Conservation (phyloP, 192 early-diverging fungal species). For the Dissophora ornata region DNA sequence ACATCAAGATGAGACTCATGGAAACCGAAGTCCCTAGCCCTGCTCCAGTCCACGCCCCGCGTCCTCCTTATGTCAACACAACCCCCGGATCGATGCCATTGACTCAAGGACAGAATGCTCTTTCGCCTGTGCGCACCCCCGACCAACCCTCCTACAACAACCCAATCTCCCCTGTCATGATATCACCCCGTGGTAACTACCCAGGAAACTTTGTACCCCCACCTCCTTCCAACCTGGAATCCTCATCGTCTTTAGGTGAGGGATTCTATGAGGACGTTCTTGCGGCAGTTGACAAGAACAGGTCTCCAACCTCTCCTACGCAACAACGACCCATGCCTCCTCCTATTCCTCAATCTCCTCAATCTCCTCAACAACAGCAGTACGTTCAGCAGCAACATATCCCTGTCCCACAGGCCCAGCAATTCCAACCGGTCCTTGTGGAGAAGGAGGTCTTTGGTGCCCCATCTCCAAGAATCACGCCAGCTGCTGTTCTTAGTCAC, state of each 20-base stretch:
- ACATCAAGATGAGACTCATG: conserved; percentile 47
- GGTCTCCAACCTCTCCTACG: neutral
- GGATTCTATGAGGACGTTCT: conserved; percentile 50
- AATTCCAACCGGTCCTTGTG: conserved; percentile 4
- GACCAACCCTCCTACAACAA: no score
- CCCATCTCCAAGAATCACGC: conserved; percentile 39
- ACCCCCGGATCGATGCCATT: conserved; percentile 4
- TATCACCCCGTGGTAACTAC: no score
- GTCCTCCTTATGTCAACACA: conserved; percentile 26
- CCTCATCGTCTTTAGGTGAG: conserved; percentile 16
- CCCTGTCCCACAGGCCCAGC: conserved; percentile 5
- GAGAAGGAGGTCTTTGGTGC: conserved; percentile 41
- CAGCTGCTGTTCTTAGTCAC: conserved; percentile 9
- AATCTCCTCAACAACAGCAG: conserved; percentile 1
- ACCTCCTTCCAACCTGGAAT: neutral
- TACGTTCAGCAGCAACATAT: conserved; percentile 22
- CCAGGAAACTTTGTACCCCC: conserved; percentile 18
- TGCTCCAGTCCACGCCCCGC: neutral
- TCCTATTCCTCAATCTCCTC: conserved; percentile 8
- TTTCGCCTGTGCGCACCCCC: conserved; percentile 28
- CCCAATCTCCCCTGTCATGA: no score
- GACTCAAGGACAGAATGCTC: neutral
- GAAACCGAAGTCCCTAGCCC: conserved; percentile 41
- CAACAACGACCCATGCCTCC: conserved; percentile 11
- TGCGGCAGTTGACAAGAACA: conserved; percentile 42